phyloP scores from a whole-genome alignment of 352 stramenopile genomes.

The Pythium sukuiense region DNA sequence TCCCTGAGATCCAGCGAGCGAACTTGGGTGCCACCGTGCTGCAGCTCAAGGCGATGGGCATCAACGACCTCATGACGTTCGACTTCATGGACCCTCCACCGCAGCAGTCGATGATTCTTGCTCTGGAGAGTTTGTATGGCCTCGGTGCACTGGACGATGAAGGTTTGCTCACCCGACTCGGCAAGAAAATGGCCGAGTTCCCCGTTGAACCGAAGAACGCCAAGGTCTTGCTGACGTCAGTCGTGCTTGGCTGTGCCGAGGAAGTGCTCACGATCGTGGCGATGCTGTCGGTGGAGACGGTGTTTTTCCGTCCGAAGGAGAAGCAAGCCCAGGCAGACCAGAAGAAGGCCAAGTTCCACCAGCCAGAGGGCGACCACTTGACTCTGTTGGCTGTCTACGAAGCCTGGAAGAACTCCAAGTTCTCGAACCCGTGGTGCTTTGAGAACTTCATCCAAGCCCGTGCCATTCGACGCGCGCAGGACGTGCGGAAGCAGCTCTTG shows the following conservation, averaged over 20 bases:
- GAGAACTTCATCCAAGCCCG: constrained; percentile 99
- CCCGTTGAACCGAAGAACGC: constrained; percentile 98
- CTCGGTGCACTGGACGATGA: constrained; percentile 98
- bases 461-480: constrained; percentile 95
- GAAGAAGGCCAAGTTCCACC: constrained; percentile 99
- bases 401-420: constrained; percentile 97
- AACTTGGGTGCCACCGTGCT: constrained; percentile 98
- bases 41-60: constrained; percentile 99
- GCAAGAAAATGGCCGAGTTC: constrained; percentile 99
- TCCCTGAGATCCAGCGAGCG: constrained; percentile 99
- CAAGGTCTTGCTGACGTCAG: constrained; percentile 98
- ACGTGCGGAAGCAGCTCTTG: constrained; percentile 99
- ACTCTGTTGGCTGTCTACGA: constrained; percentile 98
- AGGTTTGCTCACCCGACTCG: constrained; percentile 88
- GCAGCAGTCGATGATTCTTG: constrained; percentile 95
- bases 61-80: constrained; percentile 99
- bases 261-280: constrained; percentile 99
- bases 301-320: constrained; percentile 99
- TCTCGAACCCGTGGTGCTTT: constrained; percentile 99
- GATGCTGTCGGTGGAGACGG: constrained; percentile 98
- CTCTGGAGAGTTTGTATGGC: constrained; percentile 97
- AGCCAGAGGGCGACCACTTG: constrained; percentile 98
- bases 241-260: constrained; percentile 97
- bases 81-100: constrained; percentile 99
- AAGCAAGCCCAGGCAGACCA: constrained; percentile 99